Evolutionary conservation across 768 basidiomycete species (phyloP).

Genomic region (Hericium erinaceus): DNA sequence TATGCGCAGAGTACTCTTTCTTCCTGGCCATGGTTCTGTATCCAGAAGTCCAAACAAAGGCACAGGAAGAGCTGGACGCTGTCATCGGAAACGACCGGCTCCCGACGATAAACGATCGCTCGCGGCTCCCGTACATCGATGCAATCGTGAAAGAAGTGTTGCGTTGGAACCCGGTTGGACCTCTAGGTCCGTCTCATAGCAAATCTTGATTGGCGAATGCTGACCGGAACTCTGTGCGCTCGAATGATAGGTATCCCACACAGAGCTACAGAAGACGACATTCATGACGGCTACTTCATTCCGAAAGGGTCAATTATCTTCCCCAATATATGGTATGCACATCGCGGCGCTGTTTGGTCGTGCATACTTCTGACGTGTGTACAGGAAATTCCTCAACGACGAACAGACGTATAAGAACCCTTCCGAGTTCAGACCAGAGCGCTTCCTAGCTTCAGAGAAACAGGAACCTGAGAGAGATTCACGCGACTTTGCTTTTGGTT

Average conservation of each 20-base stretch:
- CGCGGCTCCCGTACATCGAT: conserved; percentile 14
- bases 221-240: not conserved
- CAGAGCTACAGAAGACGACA: conserved; percentile 25
- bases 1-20: conserved; percentile 17
- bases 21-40: conserved; percentile 21
- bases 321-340: conserved; percentile 24
- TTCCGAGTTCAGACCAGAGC: conserved; percentile 20
- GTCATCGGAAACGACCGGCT: conserved; percentile 15
- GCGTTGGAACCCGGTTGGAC: conserved; percentile 16
- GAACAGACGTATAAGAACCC: conserved; percentile 20
- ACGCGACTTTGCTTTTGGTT: conserved; percentile 15
- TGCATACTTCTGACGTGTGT: too few relatives aligned
- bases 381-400: conserved; percentile 22
- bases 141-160: conserved; percentile 16
- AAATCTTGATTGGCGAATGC: not conserved
- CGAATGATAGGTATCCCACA: conserved; percentile 23
- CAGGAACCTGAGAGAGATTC: conserved; percentile 15
- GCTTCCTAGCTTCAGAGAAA: conserved; percentile 17
- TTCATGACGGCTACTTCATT: conserved; percentile 28
- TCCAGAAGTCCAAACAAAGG: conserved; percentile 14
- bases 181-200: conserved; percentile 2
- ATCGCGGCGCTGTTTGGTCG: not conserved
- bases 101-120: conserved; percentile 13
- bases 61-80: conserved; percentile 18
- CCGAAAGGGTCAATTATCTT: conserved; percentile 28